A percentile compares a stretch with the other conserved stretches of the same genome.
phyloP scores from a whole-genome alignment of 768 basidiomycete species.

The Baorangia bicolor region DNA sequence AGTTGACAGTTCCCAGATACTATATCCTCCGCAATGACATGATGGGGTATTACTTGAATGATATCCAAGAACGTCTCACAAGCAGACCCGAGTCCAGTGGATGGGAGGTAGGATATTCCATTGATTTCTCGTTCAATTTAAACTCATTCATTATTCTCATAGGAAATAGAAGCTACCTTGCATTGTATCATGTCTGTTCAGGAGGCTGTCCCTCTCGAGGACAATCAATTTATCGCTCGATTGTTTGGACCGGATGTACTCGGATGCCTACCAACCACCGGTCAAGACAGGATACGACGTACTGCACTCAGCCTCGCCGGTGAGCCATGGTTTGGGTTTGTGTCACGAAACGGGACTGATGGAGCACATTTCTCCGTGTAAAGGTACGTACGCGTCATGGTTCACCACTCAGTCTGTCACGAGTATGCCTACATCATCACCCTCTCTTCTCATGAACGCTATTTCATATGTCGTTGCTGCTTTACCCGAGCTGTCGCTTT shows the following conservation, averaged over 20 bases:
- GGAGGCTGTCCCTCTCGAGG: constrained; percentile 73
- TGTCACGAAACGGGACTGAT: not conserved
- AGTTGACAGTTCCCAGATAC: constrained; percentile 48
- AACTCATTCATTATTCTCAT: constrained; percentile 4
- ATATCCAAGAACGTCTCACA: constrained; percentile 55
- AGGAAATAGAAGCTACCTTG: constrained; percentile 86
- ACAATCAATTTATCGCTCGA: constrained; percentile 51
- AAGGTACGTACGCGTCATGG: constrained; percentile 79
- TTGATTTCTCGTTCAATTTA: not conserved
- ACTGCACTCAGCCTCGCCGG: constrained; percentile 78
- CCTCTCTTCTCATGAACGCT: constrained; percentile 59
- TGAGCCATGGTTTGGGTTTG: constrained; percentile 32
- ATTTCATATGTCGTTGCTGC: constrained; percentile 71
- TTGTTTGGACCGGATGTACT: constrained; percentile 76
- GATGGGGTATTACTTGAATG: constrained; percentile 66
- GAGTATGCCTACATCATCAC: constrained; percentile 26
- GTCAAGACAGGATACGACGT: constrained; percentile 63
- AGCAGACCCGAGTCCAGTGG: constrained; percentile 43
- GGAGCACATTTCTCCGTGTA: not conserved
- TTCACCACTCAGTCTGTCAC: constrained; percentile 54
- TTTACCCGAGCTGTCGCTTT: constrained; percentile 61
- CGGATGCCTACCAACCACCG: constrained; percentile 62
- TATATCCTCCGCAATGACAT: constrained; percentile 86
- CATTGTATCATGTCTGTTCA: constrained; percentile 86
- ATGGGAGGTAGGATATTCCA: constrained; percentile 67